These are phyloP conservation scores for Coemansia sp. DNA, from an alignment of 192 early-diverging fungal genomes.

Conservation along the genomic window DNA sequence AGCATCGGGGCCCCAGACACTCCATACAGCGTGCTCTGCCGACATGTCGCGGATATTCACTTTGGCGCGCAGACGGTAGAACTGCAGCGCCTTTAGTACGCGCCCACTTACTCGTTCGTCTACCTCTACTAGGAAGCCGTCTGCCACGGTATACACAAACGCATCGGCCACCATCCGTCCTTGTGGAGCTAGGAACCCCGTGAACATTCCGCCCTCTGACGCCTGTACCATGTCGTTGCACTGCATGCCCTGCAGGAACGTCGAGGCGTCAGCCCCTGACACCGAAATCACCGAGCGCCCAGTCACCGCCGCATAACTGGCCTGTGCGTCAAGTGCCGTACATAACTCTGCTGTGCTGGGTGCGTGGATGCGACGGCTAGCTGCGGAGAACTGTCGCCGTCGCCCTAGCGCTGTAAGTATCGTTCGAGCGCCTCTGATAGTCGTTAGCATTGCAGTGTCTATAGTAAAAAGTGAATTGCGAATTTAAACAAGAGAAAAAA, in stretches of 20 bases:
- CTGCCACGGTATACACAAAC: slow-evolving; percentile 76
- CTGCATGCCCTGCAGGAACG: slow-evolving; percentile 90
- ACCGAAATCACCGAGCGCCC: slow-evolving; percentile 67
- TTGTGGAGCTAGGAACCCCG: slow-evolving; percentile 84
- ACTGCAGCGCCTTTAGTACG: slow-evolving; percentile 69
- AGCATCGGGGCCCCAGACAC: slow-evolving; percentile 73
- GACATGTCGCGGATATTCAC: slow-evolving; percentile 71
- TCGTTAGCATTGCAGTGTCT: background rate
- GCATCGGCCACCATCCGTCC: slow-evolving; percentile 89
- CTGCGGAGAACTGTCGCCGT: slow-evolving; percentile 1
- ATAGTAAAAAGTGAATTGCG: background rate
- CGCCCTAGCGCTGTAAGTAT: slow-evolving; percentile 2
- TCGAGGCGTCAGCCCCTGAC: slow-evolving; percentile 70
- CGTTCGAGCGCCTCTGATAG: background rate
- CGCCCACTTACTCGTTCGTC: slow-evolving; percentile 59
- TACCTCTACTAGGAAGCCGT: slow-evolving; percentile 75
- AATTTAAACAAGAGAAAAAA: background rate
- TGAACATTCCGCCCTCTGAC: slow-evolving; percentile 72
- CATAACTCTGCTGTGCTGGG: slow-evolving; percentile 25
- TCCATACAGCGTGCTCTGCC: slow-evolving; percentile 66
- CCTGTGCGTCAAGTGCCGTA: slow-evolving; percentile 25
- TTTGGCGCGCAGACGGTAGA: slow-evolving; percentile 80
- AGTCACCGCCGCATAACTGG: slow-evolving; percentile 59
- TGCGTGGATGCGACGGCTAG: slow-evolving; percentile 2
- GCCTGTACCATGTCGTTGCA: slow-evolving; percentile 85